These are phyloP conservation scores for Rhizopus sp. DNA, from an alignment of 371 early-diverging fungal genomes.

Conservation along the genomic window DNA sequence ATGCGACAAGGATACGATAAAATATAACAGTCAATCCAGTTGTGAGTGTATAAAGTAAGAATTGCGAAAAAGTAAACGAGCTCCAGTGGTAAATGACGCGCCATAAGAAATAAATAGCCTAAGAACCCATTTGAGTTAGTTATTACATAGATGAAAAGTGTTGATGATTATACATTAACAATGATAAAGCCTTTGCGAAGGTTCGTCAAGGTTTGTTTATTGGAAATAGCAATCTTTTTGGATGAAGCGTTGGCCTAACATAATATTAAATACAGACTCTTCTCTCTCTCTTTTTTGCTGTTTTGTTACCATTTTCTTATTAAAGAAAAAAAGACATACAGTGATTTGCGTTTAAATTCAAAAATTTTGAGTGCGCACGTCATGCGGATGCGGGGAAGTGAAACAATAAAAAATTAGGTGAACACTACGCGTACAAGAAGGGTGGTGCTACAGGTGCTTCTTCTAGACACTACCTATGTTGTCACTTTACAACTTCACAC, in stretches of 20 bases:
- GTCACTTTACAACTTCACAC: no score
- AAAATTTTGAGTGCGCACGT: no score
- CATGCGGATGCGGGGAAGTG: no score
- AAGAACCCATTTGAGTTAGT: not conserved
- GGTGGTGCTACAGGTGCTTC: no score
- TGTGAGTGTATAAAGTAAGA: slow-evolving; percentile 51
- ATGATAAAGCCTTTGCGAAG: slow-evolving; percentile 62
- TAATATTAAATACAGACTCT: not conserved
- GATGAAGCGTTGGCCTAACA: slow-evolving; percentile 76
- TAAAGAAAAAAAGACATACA: not conserved
- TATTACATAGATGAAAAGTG: not conserved
- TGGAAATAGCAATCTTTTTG: slow-evolving; percentile 72
- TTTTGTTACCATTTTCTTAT: slow-evolving; percentile 3
- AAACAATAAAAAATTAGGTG: no score
- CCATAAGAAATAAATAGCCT: slow-evolving; percentile 60
- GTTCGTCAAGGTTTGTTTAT: slow-evolving; percentile 59
- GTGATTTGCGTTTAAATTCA: not conserved
- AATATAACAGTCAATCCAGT: slow-evolving; percentile 54
- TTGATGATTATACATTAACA: slow-evolving; percentile 59
- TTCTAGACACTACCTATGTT: no score
- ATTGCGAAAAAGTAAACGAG: slow-evolving; percentile 49
- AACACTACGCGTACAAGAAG: no score
- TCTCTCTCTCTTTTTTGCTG: not conserved
- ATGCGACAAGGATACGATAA: slow-evolving; percentile 50
- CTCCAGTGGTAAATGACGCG: slow-evolving; percentile 59